Evolutionary conservation across 1,139 yeast genomes (phyloP).

Genomic region (Magnusiomyces tetraspermus): DNA sequence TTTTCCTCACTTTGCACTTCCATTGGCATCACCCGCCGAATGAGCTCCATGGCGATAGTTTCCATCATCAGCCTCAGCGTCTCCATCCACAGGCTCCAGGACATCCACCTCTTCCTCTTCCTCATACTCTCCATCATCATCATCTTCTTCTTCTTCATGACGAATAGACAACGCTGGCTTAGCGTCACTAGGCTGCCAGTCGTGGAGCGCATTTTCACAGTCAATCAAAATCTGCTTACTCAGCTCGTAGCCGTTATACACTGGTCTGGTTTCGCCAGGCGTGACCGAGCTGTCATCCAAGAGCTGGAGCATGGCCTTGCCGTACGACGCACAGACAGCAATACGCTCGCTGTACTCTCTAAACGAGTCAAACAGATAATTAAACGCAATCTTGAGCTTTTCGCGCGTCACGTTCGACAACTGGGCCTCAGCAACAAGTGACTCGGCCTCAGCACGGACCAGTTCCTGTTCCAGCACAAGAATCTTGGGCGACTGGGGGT

Average conservation of each 20-base stretch:
- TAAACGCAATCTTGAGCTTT: slow-evolving; percentile 93
- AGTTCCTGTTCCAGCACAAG: slow-evolving; percentile 93
- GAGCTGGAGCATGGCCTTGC: slow-evolving; percentile 92
- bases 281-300: slow-evolving; percentile 95
- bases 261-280: slow-evolving; percentile 98
- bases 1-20: neutral
- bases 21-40: too few relatives aligned
- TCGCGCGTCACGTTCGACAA: slow-evolving; percentile 96
- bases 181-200: slow-evolving; percentile 57
- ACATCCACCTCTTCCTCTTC: slow-evolving; percentile 36
- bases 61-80: neutral
- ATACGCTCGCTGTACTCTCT: slow-evolving; percentile 95
- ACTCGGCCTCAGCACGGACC: slow-evolving; percentile 98
- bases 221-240: slow-evolving; percentile 96
- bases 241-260: slow-evolving; percentile 96
- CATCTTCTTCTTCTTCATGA: slow-evolving; percentile 62
- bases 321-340: slow-evolving; percentile 96
- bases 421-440: slow-evolving; percentile 98
- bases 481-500: slow-evolving; percentile 94
- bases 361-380: slow-evolving; percentile 92
- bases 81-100: neutral
- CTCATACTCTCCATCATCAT: slow-evolving; percentile 40
- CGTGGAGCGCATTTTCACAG: slow-evolving; percentile 90
- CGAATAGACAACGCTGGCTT: slow-evolving; percentile 30
- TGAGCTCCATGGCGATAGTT: too few relatives aligned